Percentiles rank a stretch among this genome's conserved stretches.
Conservation (phyloP, 257 asterid species). For the Lithospermum erythrorhizon region DNA sequence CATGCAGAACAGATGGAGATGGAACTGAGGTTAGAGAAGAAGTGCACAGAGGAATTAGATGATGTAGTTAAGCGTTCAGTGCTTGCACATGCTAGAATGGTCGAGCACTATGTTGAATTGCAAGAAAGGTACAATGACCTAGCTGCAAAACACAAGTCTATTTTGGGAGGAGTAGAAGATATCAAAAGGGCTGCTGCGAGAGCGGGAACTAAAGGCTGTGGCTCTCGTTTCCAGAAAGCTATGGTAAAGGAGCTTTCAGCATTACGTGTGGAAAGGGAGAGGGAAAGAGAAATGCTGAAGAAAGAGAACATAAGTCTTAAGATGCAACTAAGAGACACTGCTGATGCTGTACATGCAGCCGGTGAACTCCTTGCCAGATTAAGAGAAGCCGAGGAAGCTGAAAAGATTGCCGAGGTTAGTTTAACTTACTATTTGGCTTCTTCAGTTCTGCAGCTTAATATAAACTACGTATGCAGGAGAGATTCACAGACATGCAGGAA, state of each 20-base stretch:
- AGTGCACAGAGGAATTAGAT: conserved; percentile 69
- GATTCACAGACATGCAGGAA: conserved; percentile 37
- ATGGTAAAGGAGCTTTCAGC: conserved; percentile 87
- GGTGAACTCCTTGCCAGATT: conserved; percentile 85
- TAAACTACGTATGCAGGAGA: conserved; percentile 37
- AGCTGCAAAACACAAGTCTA: conserved; percentile 47
- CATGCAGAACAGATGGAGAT: conserved; percentile 61
- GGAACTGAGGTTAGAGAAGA: conserved; percentile 73
- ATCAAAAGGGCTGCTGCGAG: conserved; percentile 81
- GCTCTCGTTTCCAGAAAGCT: conserved; percentile 74
- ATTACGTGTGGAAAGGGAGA: conserved; percentile 69
- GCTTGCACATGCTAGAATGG: conserved; percentile 72
- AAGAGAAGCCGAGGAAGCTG: conserved; percentile 87
- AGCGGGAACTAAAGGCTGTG: conserved; percentile 82
- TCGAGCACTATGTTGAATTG: conserved; percentile 80
- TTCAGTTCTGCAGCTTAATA: too few relatives aligned
- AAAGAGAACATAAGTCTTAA: conserved; percentile 68
- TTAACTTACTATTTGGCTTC: neutral
- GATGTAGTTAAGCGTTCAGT: conserved; percentile 76
- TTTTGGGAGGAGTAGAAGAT: conserved; percentile 75
- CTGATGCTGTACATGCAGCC: conserved; percentile 97
- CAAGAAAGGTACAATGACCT: conserved; percentile 83
- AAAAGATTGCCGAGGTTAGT: conserved; percentile 70
- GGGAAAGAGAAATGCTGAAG: conserved; percentile 59
- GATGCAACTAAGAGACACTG: conserved; percentile 83